Evolutionary conservation across 2,329 filamentous ascomycete species (phyloP), one percentile per base, ranked within the genome.

Genomic region (Microcyclosporella mali): DNA sequence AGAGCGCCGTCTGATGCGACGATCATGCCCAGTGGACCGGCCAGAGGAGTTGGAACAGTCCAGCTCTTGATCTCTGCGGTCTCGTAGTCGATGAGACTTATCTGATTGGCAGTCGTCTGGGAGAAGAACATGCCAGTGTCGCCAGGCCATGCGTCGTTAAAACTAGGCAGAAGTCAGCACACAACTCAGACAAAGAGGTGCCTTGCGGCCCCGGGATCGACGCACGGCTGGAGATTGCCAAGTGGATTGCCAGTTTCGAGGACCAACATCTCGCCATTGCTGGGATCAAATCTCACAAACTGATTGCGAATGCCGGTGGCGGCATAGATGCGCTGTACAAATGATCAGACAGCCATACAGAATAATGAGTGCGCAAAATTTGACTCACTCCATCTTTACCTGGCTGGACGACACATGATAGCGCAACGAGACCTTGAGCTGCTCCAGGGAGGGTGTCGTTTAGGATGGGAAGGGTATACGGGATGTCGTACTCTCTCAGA

Each of bases 81-180:
- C 16, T 43, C 19, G 36, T 55, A 55, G 17, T 55, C 50, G 39
- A 53, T 50, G 30, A 55, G 38, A 33, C 47, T 51, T 39, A 53
- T 47, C 11, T 51, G 46, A 17, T 51, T 51, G 18, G 28, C 50
- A 8, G 52, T 53, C 2, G 52, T 55, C 21, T 53, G 50, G 7
- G 52, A 44, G 39, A 55, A 55, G 35, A 44, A 54, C 49, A 52
- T 52, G 18, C 49, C 51, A 4, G 49, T 52, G 38, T 55, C 47
- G 35, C 47, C 47, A 3, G 52, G 50, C 50, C 50, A 53, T 0
- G 48, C 50, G 37, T 55, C 52, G 39, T 55, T 55, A 43, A 55
- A 55, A n/a, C n/a, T n/a, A n/a, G n/a, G n/a, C n/a, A n/a, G n/a
- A n/a, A n/a, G n/a, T n/a, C n/a, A n/a, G n/a, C n/a, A n/a, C n/a